Percentiles rank a stretch among this genome's conserved stretches.
Conservation (phyloP, 2,329 filamentous ascomycete genomes). For the Ascochyta viciae-villosae region DNA sequence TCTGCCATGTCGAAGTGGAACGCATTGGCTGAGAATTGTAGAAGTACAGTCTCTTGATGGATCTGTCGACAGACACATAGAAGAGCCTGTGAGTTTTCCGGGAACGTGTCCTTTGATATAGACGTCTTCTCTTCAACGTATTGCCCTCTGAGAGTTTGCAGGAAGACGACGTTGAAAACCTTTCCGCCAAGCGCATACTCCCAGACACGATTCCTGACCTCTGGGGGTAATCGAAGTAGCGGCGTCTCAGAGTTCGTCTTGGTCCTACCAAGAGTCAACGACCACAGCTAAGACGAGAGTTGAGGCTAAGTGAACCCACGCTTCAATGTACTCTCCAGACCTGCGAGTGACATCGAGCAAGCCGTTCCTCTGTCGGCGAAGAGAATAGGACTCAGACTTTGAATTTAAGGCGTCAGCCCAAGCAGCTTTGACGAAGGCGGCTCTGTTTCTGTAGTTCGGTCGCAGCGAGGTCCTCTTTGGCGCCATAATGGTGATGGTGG, state of each 20-base stretch:
- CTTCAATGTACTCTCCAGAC: not conserved
- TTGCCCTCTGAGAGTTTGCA: not conserved
- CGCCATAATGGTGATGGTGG: too few relatives aligned
- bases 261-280: not conserved
- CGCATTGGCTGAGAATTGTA: not conserved
- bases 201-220: slow-evolving; percentile 14
- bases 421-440: not conserved
- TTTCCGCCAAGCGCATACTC: slow-evolving; percentile 6
- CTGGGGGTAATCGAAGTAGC: slow-evolving; percentile 13
- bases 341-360: slow-evolving; percentile 8
- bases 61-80: slow-evolving; percentile 14
- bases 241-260: slow-evolving; percentile 2
- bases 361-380: not conserved
- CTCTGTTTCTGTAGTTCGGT: not conserved
- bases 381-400: not conserved
- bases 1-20: not conserved
- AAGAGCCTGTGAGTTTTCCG: not conserved
- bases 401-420: not conserved
- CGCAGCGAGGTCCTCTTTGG: not conserved
- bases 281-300: not conserved
- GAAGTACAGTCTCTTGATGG: slow-evolving; percentile 16
- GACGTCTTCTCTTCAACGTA: not conserved
- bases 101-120: not conserved
- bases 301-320: not conserved
- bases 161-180: not conserved